phyloP scores from a whole-genome alignment of 2,329 filamentous ascomycete genomes.

The Blastomyces emzantsi region DNA sequence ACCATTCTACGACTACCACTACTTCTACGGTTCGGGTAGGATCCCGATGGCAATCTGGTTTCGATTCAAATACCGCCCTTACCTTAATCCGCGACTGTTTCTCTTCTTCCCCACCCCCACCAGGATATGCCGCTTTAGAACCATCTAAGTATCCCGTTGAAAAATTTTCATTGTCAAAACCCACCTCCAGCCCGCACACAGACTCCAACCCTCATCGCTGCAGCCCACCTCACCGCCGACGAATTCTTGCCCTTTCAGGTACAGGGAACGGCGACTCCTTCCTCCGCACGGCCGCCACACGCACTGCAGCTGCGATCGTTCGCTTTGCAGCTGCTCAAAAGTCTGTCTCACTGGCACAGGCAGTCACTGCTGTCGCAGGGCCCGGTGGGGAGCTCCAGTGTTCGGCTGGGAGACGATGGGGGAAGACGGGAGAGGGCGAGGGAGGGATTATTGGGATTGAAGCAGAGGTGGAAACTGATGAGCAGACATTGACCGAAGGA shows the following conservation, averaged over 20 bases:
- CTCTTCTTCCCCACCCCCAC: not conserved
- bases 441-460: slow-evolving; percentile 73
- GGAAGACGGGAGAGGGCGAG: slow-evolving; percentile 64
- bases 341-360: slow-evolving; percentile 42
- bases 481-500: slow-evolving; percentile 24
- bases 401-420: slow-evolving; percentile 66
- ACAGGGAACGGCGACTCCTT: slow-evolving; percentile 89
- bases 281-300: slow-evolving; percentile 59
- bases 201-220: not conserved
- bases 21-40: not conserved
- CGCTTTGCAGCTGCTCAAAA: slow-evolving; percentile 46
- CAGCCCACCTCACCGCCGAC: slow-evolving; percentile 11
- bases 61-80: not conserved
- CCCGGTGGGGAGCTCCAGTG: slow-evolving; percentile 62
- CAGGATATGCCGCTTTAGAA: slow-evolving; percentile 13
- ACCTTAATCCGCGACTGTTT: slow-evolving; percentile 3
- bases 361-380: slow-evolving; percentile 59
- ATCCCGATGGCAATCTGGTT: not conserved
- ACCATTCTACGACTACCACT: not conserved
- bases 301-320: slow-evolving; percentile 64
- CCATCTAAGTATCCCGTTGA: not conserved
- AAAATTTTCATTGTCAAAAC: not conserved
- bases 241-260: slow-evolving; percentile 56
- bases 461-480: slow-evolving; percentile 46
- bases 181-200: not conserved